Evolutionary conservation across 805 yeast genomes (phyloP).

Genomic region (Candida ortonii): DNA sequence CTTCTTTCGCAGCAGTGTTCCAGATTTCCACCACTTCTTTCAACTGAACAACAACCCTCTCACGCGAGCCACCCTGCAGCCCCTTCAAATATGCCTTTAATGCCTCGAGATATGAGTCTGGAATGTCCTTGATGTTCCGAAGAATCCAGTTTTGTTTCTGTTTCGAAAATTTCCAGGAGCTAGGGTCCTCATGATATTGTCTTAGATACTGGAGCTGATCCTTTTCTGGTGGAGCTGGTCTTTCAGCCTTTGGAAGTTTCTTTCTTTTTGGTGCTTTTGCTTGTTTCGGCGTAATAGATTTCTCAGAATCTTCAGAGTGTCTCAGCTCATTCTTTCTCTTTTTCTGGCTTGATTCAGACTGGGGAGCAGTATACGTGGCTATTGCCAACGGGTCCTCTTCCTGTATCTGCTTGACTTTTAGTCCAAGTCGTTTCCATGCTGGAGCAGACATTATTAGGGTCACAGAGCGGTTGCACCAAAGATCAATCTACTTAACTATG

Average conservation of each 20-base stretch:
- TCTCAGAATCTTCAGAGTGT: slow-evolving; percentile 24
- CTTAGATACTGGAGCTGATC: slow-evolving; percentile 69
- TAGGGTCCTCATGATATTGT: slow-evolving; percentile 53
- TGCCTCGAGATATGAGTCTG: slow-evolving; percentile 49
- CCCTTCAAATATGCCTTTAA: slow-evolving; percentile 54
- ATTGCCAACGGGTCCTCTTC: slow-evolving; percentile 45
- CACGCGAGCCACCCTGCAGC: slow-evolving; percentile 68
- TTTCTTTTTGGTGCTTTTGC: slow-evolving; percentile 70
- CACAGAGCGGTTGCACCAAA: too few relatives aligned
- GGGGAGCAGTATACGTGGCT: slow-evolving; percentile 42
- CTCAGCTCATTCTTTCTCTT: slow-evolving; percentile 26
- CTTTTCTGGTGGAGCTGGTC: slow-evolving; percentile 70
- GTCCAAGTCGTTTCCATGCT: slow-evolving; percentile 81
- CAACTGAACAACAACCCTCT: slow-evolving; percentile 51
- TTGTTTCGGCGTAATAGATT: slow-evolving; percentile 25
- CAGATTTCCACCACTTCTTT: slow-evolving; percentile 47
- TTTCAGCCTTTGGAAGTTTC: slow-evolving; percentile 65
- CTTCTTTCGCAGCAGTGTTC: slow-evolving; percentile 49
- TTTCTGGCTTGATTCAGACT: slow-evolving; percentile 32
- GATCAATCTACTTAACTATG: too few relatives aligned
- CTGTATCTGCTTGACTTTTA: slow-evolving; percentile 51
- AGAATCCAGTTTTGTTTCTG: slow-evolving; percentile 86
- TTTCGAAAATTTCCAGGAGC: slow-evolving; percentile 78
- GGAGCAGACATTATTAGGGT: too few relatives aligned
- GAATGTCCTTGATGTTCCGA: slow-evolving; percentile 54